Evolutionary conservation across 805 yeast genomes (phyloP).

Genomic region (Kregervanrija fluxuum): DNA sequence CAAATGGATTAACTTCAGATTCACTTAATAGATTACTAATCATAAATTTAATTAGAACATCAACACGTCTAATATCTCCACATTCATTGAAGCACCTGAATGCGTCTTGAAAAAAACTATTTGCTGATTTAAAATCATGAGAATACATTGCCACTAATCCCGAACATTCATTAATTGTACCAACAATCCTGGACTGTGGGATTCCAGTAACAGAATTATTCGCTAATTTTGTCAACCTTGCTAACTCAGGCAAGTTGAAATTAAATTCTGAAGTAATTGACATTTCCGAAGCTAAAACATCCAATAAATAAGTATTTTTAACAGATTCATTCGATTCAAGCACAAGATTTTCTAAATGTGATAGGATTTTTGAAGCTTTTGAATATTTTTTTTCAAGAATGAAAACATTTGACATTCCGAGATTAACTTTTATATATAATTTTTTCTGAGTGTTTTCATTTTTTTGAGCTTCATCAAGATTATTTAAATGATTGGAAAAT

Average conservation of each 20-base stretch:
- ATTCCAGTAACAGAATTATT: constrained; percentile 49
- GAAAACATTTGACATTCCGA: constrained; percentile 36
- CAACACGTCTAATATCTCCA: constrained; percentile 53
- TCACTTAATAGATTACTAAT: constrained; percentile 57
- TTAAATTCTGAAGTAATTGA: constrained; percentile 38
- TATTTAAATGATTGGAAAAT: constrained; percentile 12
- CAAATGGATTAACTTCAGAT: constrained; percentile 62
- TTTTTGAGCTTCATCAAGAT: background rate
- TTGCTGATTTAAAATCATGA: constrained; percentile 49
- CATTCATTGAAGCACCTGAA: constrained; percentile 45
- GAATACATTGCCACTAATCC: constrained; percentile 60
- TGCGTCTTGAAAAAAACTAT: constrained; percentile 40
- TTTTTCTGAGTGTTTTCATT: constrained; percentile 25
- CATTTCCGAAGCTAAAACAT: constrained; percentile 61
- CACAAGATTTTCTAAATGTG: constrained; percentile 32
- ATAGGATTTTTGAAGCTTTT: constrained; percentile 30
- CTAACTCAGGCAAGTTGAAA: constrained; percentile 29
- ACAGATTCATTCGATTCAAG: constrained; percentile 36
- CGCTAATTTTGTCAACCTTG: constrained; percentile 42
- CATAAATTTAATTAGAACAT: constrained; percentile 53
- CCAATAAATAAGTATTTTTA: constrained; percentile 44
- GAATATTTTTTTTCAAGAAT: constrained; percentile 23
- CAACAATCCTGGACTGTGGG: constrained; percentile 70
- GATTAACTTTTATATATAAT: constrained; percentile 40
- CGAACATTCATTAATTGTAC: constrained; percentile 70